These are phyloP conservation scores for Oryza brachyantha DNA, from an alignment of 176 grass and related monocot species.

Conservation along the genomic window DNA sequence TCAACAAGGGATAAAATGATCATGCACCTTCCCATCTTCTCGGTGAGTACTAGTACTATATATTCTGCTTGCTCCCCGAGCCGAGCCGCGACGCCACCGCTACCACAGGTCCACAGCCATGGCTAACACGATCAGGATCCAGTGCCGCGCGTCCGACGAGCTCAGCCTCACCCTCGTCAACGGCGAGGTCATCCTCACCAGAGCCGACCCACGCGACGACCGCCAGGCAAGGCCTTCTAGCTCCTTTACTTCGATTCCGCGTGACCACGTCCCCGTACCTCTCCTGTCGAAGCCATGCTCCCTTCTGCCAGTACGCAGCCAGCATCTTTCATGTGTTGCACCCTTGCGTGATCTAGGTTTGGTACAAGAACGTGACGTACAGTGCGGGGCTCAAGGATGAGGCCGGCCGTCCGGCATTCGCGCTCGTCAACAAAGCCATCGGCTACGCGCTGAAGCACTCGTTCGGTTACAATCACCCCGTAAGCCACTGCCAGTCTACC, in stretches of 20 bases:
- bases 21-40: neutral
- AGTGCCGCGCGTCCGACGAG: conserved; percentile 33
- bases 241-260: neutral
- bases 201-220: conserved; percentile 16
- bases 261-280: neutral
- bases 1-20: too few species aligned
- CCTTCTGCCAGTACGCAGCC: neutral
- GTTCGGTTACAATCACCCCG: neutral
- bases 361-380: conserved; percentile 48
- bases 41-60: neutral
- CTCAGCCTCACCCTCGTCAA: conserved; percentile 32
- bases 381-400: conserved; percentile 53
- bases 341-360: neutral
- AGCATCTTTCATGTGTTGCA: too few species aligned
- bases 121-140: conserved; percentile 39
- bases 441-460: conserved; percentile 17
- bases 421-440: conserved; percentile 52
- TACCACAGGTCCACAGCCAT: neutral
- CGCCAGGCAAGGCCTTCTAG: conserved; percentile 28
- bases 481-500: neutral
- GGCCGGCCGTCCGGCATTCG: conserved; percentile 41
- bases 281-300: neutral
- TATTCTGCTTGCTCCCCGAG: neutral
- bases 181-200: conserved; percentile 40
- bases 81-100: too few species aligned